phyloP scores from a whole-genome alignment of 2,329 filamentous ascomycete species.

The Clarireedia hainanense region DNA sequence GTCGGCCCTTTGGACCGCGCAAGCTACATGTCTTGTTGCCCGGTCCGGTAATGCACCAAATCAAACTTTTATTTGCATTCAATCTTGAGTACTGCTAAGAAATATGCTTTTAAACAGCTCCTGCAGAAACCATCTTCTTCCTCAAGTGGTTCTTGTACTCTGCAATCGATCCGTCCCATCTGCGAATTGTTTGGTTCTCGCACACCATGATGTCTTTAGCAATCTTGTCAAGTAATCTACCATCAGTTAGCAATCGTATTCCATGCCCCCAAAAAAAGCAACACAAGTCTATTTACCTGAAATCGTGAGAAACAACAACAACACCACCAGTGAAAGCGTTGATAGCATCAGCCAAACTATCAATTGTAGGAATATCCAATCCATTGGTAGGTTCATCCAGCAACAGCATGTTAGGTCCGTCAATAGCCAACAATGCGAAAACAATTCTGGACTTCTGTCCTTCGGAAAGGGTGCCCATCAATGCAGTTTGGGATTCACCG shows the following conservation, averaged over 20 bases:
- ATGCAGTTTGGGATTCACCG: constrained; percentile 87
- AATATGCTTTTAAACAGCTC: constrained; percentile 61
- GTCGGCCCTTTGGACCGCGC: background rate
- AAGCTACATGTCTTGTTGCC: background rate
- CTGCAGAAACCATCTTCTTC: constrained; percentile 94
- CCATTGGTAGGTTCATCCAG: constrained; percentile 99
- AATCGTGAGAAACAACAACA: constrained; percentile 97
- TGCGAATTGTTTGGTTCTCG: constrained; percentile 88
- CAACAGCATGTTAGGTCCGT: constrained; percentile 93
- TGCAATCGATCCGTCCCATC: constrained; percentile 83
- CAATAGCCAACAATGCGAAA: constrained; percentile 91
- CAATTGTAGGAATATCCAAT: constrained; percentile 97
- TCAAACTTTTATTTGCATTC: constrained; percentile 4
- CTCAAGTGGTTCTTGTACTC: constrained; percentile 98
- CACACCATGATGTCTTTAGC: constrained; percentile 99
- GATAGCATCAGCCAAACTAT: constrained; percentile 94
- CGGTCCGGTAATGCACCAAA: constrained; percentile 2
- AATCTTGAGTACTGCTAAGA: background rate
- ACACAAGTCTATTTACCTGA: constrained; percentile 60
- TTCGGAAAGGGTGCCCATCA: constrained; percentile 97
- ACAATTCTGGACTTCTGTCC: constrained; percentile 98
- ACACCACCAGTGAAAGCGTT: constrained; percentile 92
- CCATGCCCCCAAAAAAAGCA: background rate
- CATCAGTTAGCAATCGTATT: constrained; percentile 29
- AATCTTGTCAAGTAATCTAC: constrained; percentile 92